phyloP scores from a whole-genome alignment of 306 rosid genomes.

The Luffa acutangula region DNA sequence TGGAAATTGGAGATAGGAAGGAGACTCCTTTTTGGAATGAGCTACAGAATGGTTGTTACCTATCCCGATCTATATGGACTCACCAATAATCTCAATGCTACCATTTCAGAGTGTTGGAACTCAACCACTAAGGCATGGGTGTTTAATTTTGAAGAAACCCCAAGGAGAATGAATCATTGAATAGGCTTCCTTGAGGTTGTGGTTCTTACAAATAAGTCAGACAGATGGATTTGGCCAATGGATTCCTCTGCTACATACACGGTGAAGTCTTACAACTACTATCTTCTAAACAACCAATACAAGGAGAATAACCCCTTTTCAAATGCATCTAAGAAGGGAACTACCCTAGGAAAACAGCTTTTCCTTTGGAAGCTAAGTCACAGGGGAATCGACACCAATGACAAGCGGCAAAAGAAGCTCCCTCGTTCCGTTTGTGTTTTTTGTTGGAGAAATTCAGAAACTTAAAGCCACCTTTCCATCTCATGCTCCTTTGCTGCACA shows the following conservation, averaged over 20 bases:
- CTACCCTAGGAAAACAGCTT: no score
- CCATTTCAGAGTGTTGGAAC: neutral
- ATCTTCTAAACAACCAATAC: neutral
- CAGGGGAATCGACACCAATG: neutral
- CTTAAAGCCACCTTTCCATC: neutral
- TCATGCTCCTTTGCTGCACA: neutral
- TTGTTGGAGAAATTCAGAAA: neutral
- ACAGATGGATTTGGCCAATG: no score
- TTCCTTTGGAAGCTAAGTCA: neutral
- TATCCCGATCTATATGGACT: neutral
- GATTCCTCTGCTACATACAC: no score
- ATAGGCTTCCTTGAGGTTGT: no score
- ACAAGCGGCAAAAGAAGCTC: neutral
- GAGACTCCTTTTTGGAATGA: neutral
- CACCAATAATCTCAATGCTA: neutral
- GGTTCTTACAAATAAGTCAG: no score
- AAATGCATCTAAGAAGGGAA: neutral
- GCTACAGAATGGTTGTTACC: neutral
- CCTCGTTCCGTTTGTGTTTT: neutral
- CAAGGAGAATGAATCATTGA: no score
- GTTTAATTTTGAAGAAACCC: no score
- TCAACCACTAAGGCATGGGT: neutral
- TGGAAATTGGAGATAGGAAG: neutral
- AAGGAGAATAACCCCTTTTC: neutral
- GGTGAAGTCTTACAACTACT: neutral